A percentile compares a stretch with the other conserved stretches of the same genome.
These are phyloP conservation scores for Hanseniaspora occidentalis DNA, from an alignment of 805 yeast species.

Conservation along the genomic window DNA sequence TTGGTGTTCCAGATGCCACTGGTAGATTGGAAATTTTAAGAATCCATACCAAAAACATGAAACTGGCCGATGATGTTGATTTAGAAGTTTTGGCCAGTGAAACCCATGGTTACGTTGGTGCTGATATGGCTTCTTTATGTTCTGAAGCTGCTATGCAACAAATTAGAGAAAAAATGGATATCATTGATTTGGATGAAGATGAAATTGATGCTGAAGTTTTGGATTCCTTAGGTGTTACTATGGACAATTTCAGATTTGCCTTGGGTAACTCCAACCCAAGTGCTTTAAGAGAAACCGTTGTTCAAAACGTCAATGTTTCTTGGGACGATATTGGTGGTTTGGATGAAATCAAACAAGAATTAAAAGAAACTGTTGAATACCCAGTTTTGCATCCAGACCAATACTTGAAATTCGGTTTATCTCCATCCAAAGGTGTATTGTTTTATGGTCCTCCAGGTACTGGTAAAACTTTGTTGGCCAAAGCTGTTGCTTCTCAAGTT, in stretches of 20 bases:
- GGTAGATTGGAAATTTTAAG: slow-evolving; percentile 95
- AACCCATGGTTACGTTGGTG: slow-evolving; percentile 99
- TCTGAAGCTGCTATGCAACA: slow-evolving; percentile 99
- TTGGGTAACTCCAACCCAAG: slow-evolving; percentile 97
- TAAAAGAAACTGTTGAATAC: slow-evolving; percentile 97
- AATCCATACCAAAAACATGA: slow-evolving; percentile 98
- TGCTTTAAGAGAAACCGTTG: slow-evolving; percentile 98
- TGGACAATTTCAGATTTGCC: slow-evolving; percentile 98
- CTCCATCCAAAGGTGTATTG: slow-evolving; percentile 96
- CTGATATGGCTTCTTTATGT: slow-evolving; percentile 95
- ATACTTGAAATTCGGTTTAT: slow-evolving; percentile 93
- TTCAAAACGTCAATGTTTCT: slow-evolving; percentile 94
- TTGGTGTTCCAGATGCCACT: slow-evolving; percentile 95
- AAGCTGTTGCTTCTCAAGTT: slow-evolving; percentile 98
- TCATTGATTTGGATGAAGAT: slow-evolving; percentile 90
- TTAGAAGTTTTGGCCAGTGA: slow-evolving; percentile 92
- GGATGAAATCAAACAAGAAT: slow-evolving; percentile 90
- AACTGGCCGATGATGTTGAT: slow-evolving; percentile 88
- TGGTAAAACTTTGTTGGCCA: slow-evolving; percentile 95
- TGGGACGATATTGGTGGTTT: slow-evolving; percentile 99
- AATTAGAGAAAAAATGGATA: slow-evolving; percentile 98
- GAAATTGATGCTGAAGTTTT: slow-evolving; percentile 95
- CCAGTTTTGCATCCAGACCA: slow-evolving; percentile 99
- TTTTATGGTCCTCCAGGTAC: slow-evolving; percentile 99
- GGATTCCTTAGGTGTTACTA: slow-evolving; percentile 93